Evolutionary conservation across 495 filamentous ascomycete genomes (phyloP).

Genomic region (Trichoderma virens): DNA sequence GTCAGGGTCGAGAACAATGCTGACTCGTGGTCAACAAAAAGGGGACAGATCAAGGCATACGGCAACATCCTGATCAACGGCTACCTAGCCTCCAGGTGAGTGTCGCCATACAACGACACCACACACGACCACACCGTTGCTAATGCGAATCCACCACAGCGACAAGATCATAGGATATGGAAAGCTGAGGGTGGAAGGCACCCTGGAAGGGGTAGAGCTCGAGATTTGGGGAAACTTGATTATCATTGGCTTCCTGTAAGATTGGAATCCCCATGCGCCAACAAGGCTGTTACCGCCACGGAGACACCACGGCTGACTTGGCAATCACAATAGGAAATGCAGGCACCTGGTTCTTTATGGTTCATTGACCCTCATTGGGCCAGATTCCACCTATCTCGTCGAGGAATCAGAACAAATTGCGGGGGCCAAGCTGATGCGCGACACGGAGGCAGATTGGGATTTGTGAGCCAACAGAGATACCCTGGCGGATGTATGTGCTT

Average conservation of each 20-base stretch:
- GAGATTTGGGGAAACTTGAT: conserved; percentile 31
- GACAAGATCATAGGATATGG: conserved; percentile 36
- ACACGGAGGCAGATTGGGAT: conserved; percentile 20
- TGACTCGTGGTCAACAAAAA: conserved; percentile 13
- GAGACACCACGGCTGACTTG: conserved; percentile 4
- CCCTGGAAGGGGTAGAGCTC: conserved; percentile 25
- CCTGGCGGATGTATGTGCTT: neutral
- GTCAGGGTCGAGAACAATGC: neutral
- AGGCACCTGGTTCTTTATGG: conserved; percentile 28
- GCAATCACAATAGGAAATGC: conserved; percentile 22
- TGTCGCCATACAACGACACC: too few relatives aligned
- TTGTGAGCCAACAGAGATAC: neutral
- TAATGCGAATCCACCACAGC: conserved; percentile 9
- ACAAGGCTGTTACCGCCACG: neutral
- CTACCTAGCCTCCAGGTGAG: conserved; percentile 17
- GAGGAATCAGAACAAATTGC: conserved; percentile 27
- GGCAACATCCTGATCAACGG: conserved; percentile 28
- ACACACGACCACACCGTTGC: too few relatives aligned
- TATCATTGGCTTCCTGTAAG: conserved; percentile 32
- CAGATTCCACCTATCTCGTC: conserved; percentile 29
- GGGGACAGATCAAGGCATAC: conserved; percentile 26
- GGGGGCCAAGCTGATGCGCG: conserved; percentile 28
- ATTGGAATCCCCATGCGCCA: neutral
- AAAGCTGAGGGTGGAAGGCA: conserved; percentile 30
- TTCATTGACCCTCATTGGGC: conserved; percentile 31